Base-by-base conservation (phyloP, 2,329 filamentous ascomycete genomes). In the Ophiostoma perfectum region DNA sequence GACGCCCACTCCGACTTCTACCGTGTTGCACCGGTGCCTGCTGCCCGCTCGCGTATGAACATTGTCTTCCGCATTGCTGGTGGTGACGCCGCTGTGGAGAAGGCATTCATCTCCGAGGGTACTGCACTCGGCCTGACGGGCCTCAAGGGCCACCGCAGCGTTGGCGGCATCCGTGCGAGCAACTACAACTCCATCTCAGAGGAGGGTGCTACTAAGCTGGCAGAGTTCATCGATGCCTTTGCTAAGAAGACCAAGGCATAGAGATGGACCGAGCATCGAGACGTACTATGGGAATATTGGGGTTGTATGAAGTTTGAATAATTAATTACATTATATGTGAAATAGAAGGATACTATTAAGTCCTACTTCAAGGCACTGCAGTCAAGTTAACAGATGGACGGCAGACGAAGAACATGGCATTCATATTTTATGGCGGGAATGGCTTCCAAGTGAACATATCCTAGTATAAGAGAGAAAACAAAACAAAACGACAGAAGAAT, bases 121-220 rank as follows among this genome's bases (percentile, higher is more conserved):
- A 86, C 89, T 70, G 84, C 85, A 70, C 82, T 81, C 67, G 87
- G 90, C 0, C 81, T 97, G 38, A 86, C 88, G 39, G 94, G 93
- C 0, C 81, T 97, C 60, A 97, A 96, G 81, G 94, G 94, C 0
- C 94, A 98, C 77, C 85, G 94, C 70, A 90, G 86, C 70, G 89
- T 98, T 1, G 91, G 92, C 16, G 93, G 93, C 41, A 93, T 97
- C 70, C 86, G 94, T 14, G 90, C 89, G 27, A 90, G 86, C 78
- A 97, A 95, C 77, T 98, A 97, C 80, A 97, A 97, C 79, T 90
- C 91, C 1, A 88, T 97, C 58, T 78, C 90, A 0, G 75, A 89
- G 0, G 84, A 86, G 55, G 88, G 86, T 0, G 88, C 87, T 0
- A 81, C 90, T 78, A 89, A 89, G 78, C 81, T 93, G 63, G 88